phyloP scores from a whole-genome alignment of 345 rosid genomes.

The Hibiscus mutabilis region DNA sequence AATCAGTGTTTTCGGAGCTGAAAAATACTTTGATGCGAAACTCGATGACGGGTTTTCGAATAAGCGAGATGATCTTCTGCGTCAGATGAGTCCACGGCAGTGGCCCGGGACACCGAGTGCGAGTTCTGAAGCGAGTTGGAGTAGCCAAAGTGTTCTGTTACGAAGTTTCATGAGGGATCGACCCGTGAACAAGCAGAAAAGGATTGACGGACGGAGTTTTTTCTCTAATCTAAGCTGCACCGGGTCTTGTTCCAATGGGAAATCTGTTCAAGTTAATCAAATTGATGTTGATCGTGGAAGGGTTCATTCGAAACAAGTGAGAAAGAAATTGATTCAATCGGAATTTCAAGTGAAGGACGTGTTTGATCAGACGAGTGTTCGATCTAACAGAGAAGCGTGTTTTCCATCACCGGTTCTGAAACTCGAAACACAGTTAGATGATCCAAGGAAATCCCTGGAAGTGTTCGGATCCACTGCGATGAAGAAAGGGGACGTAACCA shows the following conservation, averaged over 20 bases:
- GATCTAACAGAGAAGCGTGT: conserved; percentile 28
- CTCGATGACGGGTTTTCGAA: conserved; percentile 18
- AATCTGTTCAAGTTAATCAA: conserved; percentile 31
- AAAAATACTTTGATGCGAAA: conserved; percentile 44
- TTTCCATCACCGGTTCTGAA: conserved; percentile 9
- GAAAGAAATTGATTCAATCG: conserved; percentile 14
- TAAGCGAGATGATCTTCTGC: conserved; percentile 20
- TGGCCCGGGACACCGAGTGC: conserved; percentile 39
- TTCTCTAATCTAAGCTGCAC: conserved; percentile 34
- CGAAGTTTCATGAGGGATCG: conserved; percentile 16
- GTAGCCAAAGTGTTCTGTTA: conserved; percentile 36
- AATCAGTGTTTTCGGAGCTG: conserved; percentile 49
- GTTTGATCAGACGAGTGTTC: conserved; percentile 18
- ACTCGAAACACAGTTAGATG: conserved; percentile 8
- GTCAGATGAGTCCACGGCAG: conserved; percentile 13
- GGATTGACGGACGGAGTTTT: conserved; percentile 26
- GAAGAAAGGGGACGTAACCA: conserved; percentile 30
- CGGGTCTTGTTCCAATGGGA: conserved; percentile 40
- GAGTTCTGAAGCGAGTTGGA: conserved; percentile 41
- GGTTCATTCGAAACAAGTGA: conserved; percentile 12
- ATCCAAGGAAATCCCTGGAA: conserved; percentile 37
- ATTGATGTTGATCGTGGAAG: conserved; percentile 1
- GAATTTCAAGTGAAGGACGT: conserved; percentile 13
- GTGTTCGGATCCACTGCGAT: conserved; percentile 30
- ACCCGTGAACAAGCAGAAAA: conserved; percentile 22